Evolutionary conservation across 2,329 filamentous ascomycete species (phyloP).

Genomic region (Penicillium sp.): DNA sequence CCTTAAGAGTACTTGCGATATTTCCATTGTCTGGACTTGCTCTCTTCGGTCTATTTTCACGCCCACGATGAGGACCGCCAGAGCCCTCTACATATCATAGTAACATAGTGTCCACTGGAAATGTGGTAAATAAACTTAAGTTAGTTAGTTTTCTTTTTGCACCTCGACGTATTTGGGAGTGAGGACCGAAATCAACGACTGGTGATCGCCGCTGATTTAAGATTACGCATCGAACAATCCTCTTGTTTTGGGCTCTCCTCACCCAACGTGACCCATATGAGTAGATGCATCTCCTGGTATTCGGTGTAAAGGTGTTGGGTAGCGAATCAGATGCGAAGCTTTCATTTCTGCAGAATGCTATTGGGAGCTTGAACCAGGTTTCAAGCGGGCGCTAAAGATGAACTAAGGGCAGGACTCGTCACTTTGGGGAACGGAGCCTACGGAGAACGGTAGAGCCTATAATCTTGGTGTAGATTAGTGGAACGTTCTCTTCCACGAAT

Average conservation of each 20-base stretch:
- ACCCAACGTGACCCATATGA: no score
- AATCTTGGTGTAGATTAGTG: neutral
- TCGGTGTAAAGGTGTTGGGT: neutral
- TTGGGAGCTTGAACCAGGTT: neutral
- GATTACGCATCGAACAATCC: neutral
- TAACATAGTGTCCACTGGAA: neutral
- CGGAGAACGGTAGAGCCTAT: neutral
- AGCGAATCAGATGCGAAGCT: neutral
- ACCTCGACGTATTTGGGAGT: neutral
- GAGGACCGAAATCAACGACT: neutral
- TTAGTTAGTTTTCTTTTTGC: neutral
- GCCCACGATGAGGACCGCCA: neutral
- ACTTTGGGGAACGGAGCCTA: neutral
- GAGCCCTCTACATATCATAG: no score
- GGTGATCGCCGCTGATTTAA: conserved; percentile 8
- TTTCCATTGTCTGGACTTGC: neutral
- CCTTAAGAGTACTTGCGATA: neutral
- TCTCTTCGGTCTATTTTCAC: neutral
- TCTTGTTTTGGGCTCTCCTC: no score
- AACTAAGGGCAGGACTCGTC: conserved; percentile 1
- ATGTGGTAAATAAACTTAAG: neutral
- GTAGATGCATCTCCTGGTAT: neutral
- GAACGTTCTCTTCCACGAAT: neutral
- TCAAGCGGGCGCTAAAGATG: neutral
- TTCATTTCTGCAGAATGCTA: neutral